Evolutionary conservation across 1,139 yeast genomes (phyloP), one percentile per base, ranked within the genome.

Genomic region (Candida anutae): DNA sequence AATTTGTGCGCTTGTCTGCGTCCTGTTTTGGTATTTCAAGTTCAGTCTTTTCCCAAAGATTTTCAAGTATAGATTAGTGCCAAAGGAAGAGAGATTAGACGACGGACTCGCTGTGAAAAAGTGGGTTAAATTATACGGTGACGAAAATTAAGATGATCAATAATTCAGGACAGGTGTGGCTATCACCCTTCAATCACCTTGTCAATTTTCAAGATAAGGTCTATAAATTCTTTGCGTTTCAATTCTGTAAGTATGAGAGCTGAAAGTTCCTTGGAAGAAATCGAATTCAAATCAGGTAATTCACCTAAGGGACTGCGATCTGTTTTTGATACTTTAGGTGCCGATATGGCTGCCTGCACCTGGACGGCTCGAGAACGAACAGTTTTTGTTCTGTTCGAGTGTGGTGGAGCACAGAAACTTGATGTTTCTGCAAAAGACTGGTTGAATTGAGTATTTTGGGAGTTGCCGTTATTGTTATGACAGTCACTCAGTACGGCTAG

Each of bases 71-170:
- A 47, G 51, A 6, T 45, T 76, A 22, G 45, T 53, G 3, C 51
- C 62, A 10, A 67, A 60, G 33, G 57, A 53, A 2, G 39, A 49
- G 10, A 55, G 51, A 24, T 53, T 69, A 25, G 58, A 58, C 1
- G 84, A 77, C 47, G 84, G 84, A 0, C 48, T 77, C 27, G 55
- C 55, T 2, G 58, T 75, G 5, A 74, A 71, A 38, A 49, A 55
- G 32, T 77, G 84, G 84, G 46, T 47, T 3, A 68, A 61, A 36
- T 29, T 43, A 12, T 29, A 36, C 21, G 22, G 11, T 17, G 22
- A 25, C 24, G 33, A 17, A 9, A 21, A 8, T 16, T 22, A 22
- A 15, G 20, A 14, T 15, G n/a, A 16, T 24, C 13, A 4, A n/a
- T 13, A 16, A 21, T 13, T 11, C 11, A 12, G 8, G 13, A 13